Evolutionary conservation across 2,329 filamentous ascomycete species (phyloP), one percentile per base, ranked within the genome.

Genomic region (Paraphaeosphaeria sporulosa): DNA sequence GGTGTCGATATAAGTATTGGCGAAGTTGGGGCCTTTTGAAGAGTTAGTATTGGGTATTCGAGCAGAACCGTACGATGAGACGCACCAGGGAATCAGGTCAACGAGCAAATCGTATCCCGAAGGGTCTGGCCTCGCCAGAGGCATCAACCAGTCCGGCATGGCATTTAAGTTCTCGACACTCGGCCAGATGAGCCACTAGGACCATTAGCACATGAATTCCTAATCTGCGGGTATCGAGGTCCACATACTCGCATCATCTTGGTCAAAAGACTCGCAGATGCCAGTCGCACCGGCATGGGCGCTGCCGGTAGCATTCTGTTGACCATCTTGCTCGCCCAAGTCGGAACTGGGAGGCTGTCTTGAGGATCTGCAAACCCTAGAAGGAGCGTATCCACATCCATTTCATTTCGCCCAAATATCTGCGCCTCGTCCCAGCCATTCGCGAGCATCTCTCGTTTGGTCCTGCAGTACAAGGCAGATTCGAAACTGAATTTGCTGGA

Each of bases 111-210:
- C 73, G 49, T 74, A 73, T 12, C 71, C 67, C 10, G 66, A 68
- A 34, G 63, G 68, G n/a, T 76, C 71, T 34, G 71, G 70, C 57
- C 69, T 71, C 19, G 68, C 65, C 23, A 71, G 61, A 38, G 73
- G 74, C 66, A 72, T 70, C 62, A 76, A 54, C 74, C 74, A 77
- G 15, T 76, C 74, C 27, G 74, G 74, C 63, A 71, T 74, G 4
- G 66, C 58, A 44, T 75, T 75, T 68, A 76, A 69, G 46, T 74
- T 75, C 42, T 76, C 73, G 8, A 75, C 71, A 59, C 64, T 74
- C n/a, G 74, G 74, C 74, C 74, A 77, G 12, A 77, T 74, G 52
- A 76, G 66, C 66, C 69, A 77, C 74, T 77, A 53, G 19, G 44
- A 43, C 19, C 27, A n/a, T 48, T 25, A 36, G 21, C 38, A 46